A percentile compares a stretch with the other conserved stretches of the same genome.
Evolutionary conservation across 129 eudicot genomes (phyloP).

Genomic region (Tagetes patula): DNA sequence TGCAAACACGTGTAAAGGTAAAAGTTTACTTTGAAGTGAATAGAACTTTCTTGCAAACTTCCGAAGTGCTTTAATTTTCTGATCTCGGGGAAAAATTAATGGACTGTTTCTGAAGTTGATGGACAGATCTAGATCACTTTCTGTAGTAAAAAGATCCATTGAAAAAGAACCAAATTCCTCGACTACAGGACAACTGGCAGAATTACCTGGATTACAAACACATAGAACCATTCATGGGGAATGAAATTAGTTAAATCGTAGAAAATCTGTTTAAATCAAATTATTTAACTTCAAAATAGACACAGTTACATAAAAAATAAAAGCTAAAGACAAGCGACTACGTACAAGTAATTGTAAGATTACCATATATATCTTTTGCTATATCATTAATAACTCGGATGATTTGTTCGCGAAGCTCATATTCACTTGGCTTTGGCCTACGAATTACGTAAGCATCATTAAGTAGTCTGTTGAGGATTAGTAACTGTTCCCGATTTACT

Average conservation of each 20-base stretch:
- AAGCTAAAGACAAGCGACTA: background rate
- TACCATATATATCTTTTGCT: constrained; percentile 85
- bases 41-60: constrained; percentile 81
- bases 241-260: background rate
- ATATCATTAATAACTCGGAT: constrained; percentile 78
- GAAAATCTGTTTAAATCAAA: background rate
- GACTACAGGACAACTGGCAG: constrained; percentile 55
- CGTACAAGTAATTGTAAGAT: background rate
- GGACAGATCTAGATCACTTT: constrained; percentile 90
- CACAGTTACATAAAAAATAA: background rate
- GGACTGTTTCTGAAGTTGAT: constrained; percentile 57
- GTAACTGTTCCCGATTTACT: constrained; percentile 33
- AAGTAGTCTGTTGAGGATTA: constrained; percentile 48
- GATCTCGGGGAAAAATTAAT: constrained; percentile 50
- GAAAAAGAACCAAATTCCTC: constrained; percentile 87
- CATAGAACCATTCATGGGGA: background rate
- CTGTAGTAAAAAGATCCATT: constrained; percentile 83
- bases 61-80: constrained; percentile 69
- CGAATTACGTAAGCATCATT: constrained; percentile 51
- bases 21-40: constrained; percentile 65
- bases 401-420: constrained; percentile 59
- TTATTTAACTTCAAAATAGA: background rate
- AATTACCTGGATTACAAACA: constrained; percentile 43
- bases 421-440: constrained; percentile 70
- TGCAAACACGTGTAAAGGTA: background rate